Evolutionary conservation across 139 green algal species (phyloP).

Genomic region (Closterium sp.): DNA sequence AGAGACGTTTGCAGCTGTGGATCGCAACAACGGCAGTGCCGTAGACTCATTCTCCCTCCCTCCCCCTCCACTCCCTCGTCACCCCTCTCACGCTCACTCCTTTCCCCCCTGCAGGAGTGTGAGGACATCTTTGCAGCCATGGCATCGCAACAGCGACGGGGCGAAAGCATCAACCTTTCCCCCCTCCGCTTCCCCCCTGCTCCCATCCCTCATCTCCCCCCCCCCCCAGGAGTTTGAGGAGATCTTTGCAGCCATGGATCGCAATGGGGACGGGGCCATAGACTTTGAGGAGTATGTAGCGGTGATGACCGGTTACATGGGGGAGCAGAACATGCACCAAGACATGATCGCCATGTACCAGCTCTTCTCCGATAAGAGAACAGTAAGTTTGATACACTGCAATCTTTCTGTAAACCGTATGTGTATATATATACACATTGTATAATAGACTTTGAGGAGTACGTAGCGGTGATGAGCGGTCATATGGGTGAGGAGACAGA

Average conservation of each 20-base stretch:
- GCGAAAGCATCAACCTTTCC: no score
- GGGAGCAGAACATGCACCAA: neutral
- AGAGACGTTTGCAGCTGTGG: no score
- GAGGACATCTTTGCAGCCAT: no score
- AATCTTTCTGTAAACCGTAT: neutral
- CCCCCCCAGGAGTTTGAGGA: neutral
- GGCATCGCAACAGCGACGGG: no score
- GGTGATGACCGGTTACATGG: neutral
- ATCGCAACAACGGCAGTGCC: no score
- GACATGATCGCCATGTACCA: neutral
- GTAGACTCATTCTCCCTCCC: no score
- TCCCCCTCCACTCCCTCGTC: neutral
- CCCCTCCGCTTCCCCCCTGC: no score
- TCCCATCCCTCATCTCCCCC: no score
- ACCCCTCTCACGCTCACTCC: neutral
- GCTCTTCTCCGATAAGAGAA: neutral
- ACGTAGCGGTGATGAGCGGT: no score
- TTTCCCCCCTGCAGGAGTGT: neutral
- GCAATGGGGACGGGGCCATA: neutral
- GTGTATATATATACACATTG: no score
- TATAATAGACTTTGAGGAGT: neutral
- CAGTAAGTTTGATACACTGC: neutral
- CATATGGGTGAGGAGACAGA: neutral
- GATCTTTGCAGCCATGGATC: neutral
- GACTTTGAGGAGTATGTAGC: conserved; percentile 7